Base-by-base conservation (phyloP, 1,139 yeast species). In the Protomyces lactucae-debilis region DNA sequence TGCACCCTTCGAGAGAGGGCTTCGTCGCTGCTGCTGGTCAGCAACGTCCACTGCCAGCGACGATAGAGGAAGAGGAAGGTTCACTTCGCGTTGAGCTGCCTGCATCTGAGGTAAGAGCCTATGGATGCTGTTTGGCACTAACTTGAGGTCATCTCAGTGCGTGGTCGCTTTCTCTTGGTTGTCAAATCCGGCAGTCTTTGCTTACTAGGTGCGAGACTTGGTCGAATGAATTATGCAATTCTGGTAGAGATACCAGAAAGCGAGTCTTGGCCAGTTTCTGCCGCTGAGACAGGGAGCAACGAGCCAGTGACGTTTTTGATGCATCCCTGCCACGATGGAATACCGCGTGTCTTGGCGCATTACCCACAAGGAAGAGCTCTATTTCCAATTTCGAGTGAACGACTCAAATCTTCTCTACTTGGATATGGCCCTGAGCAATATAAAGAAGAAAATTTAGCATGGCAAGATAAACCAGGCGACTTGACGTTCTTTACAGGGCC, bases 401-500 rank as follows among this genome's bases (percentile, higher is more conserved):
- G 32, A 6, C n/a, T 46, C 51, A 25, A 10, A 21, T n/a, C 23
- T 23, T 21, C 55, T 32, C 9, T 32, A 46, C 16, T 28, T 12
- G 16, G 46, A 21, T 2, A 16, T 45, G 37, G 54, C 53, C 3
- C 55, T 45, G 35, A 23, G 12, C 23, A 8, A 28, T 43, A 25
- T 40, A 25, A 28, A n/a, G 43, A 55, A 43, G 32, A 28, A 3
- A 2, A 5, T 32, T 40, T 55, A 6, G 52, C 16, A 5, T n/a
- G 48, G 6, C 25, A 40, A 6, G 5, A 5, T 8, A 9, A 35
- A 2, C 18, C 32, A 12, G 12, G 21, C 9, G 54, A 56, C 8
- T 8, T 23, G 6, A 32, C n/a, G 12, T 68, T 84, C 60, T 73
- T 84, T 0, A 73, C 84, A 40, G 91, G 91, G 0, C 81, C 86